phyloP scores from a whole-genome alignment of 2,329 filamentous ascomycete genomes.

The Neospermospora avenae region DNA sequence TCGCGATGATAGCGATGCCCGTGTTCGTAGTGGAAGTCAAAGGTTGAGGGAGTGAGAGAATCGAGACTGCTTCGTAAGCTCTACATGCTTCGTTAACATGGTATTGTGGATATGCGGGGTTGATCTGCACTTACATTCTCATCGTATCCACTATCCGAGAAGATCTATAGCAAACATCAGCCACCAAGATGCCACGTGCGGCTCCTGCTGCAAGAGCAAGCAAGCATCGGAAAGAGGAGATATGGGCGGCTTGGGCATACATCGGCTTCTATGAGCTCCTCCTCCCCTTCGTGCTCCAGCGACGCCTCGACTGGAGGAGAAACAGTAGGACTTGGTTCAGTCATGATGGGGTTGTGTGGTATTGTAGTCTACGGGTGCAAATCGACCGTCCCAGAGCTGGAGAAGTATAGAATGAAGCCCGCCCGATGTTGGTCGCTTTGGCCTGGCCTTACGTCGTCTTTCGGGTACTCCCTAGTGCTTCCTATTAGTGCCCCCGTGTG shows the following conservation, averaged over 20 bases:
- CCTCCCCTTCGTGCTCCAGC: constrained; percentile 1
- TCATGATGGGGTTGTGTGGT: neutral
- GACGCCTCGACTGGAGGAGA: neutral
- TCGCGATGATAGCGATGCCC: constrained; percentile 22
- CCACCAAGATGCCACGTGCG: neutral
- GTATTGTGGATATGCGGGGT: neutral
- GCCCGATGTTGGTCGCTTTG: too few species aligned
- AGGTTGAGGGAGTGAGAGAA: constrained; percentile 15
- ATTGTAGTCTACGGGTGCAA: neutral
- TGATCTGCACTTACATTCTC: constrained; percentile 1
- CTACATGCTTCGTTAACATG: neutral
- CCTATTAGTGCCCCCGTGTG: neutral
- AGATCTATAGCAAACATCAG: constrained; percentile 6
- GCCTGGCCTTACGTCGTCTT: too few species aligned
- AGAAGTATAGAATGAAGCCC: neutral
- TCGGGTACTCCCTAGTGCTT: constrained; percentile 2
- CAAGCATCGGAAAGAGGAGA: constrained; percentile 1
- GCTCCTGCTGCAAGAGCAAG: neutral
- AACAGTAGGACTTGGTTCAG: neutral
- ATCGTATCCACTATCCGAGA: constrained; percentile 9
- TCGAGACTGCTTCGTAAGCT: constrained; percentile 11
- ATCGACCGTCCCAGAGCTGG: neutral
- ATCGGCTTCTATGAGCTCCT: constrained; percentile 11
- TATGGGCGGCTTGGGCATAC: neutral
- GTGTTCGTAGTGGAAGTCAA: constrained; percentile 18